These are phyloP conservation scores for Dalechampia spathulata DNA, from an alignment of 441 rosid species.

Conservation along the genomic window DNA sequence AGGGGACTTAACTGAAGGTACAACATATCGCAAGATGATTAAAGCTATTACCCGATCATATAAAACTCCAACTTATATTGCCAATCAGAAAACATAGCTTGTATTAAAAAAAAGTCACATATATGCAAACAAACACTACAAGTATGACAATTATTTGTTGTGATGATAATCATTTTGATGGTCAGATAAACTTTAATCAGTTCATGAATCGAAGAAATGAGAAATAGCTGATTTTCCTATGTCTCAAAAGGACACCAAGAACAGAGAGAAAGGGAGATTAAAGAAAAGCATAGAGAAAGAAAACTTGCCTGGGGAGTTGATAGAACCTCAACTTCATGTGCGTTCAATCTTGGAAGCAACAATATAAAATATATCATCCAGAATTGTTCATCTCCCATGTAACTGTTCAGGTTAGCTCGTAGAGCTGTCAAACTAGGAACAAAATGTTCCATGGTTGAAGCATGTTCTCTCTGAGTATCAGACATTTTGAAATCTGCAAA, in stretches of 20 bases:
- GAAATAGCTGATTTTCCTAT: too few species aligned
- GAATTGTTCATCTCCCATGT: conserved; percentile 40
- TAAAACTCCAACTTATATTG: too few species aligned
- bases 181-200: too few species aligned
- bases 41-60: too few species aligned
- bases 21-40: too few species aligned
- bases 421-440: conserved; percentile 50
- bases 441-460: conserved; percentile 38
- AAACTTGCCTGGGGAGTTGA: conserved; percentile 52
- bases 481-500: conserved; percentile 57
- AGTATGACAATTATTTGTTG: too few species aligned
- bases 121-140: too few species aligned
- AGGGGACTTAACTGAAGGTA: too few species aligned
- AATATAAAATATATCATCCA: conserved; percentile 73
- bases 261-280: neutral
- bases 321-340: conserved; percentile 44
- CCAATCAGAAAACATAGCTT: too few species aligned
- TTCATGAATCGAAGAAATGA: too few species aligned
- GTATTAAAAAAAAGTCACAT: too few species aligned
- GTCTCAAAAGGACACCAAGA: neutral
- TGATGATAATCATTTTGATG: too few species aligned
- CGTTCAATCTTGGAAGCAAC: conserved; percentile 58
- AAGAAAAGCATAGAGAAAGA: neutral
- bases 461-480: conserved; percentile 50
- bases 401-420: conserved; percentile 32